Evolutionary conservation across 2,329 filamentous ascomycete genomes (phyloP), one percentile per base, ranked within the genome.

Genomic region (Fusarium decemcellulare): DNA sequence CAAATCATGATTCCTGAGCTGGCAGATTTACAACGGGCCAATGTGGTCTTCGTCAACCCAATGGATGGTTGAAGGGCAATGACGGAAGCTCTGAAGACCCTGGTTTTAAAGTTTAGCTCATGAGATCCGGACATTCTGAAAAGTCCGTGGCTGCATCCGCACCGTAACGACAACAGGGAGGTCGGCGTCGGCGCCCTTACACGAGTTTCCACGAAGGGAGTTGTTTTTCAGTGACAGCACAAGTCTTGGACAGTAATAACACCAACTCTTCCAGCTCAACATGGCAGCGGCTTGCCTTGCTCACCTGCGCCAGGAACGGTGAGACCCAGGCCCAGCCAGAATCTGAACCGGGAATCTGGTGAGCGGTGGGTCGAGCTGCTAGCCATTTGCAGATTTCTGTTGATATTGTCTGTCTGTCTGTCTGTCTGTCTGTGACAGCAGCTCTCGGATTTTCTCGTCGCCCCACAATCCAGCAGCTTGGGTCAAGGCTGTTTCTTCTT

Each of bases 301-400:
- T 18, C 16, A n/a, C 18, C 40, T 44, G 37, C 52, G 53, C 56
- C 56, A 40, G 54, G 55, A 62, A 70, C 59, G 39, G 54, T 63
- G 57, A 53, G 51, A 53, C 54, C 54, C 16, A 67, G 50, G 48
- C 66, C 23, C 23, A 23, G 23, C 68, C 46, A 70, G 48, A 44
- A 23, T 44, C 34, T 29, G 27, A 32, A 39, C 32, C 57, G 12
- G 37, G 15, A 34, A 29, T 29, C 40, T 18, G 18, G 46, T 42
- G 37, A 43, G 66, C 44, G 50, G 47, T 18, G 46, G 51, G 36
- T n/a, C 30, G 34, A 16, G 42, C 55, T 39, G 30, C 54, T 70
- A 64, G 32, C 63, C 51, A 32, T 43, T 70, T 64, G 46, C 63
- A 50, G 66, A 23, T 36, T 34, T 30, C 11, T 2, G 27, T 18